Evolutionary conservation across 2,329 filamentous ascomycete species (phyloP), one percentile per base, ranked within the genome.

Genomic region (Exophiala spinifera): DNA sequence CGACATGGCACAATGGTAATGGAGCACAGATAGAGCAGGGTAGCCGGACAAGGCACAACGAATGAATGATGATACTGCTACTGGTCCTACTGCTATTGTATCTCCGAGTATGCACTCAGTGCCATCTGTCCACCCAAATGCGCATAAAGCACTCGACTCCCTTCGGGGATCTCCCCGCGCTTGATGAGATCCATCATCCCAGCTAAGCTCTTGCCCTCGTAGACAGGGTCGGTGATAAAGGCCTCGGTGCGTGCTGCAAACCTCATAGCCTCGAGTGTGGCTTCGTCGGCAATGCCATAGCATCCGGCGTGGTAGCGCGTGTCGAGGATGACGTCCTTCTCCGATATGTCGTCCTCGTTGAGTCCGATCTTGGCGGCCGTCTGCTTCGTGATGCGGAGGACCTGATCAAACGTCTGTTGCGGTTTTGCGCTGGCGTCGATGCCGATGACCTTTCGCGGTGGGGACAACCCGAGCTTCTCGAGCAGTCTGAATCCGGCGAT

Each of bases 201-300:
- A 3, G 85, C 85, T 67, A 89, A 71, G 62, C 82, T 87, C 79
- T 89, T 89, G 1, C 87, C 87, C 71, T 88, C 86, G 64, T 89
- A 89, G 1, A 89, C 86, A 0, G 86, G 86, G 65, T 89, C 86
- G 0, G 85, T 89, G 59, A 89, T 86, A 63, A 89, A 84, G 0
- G 80, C 86, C 72, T 89, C 87, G 1, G 82, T 87, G 55, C 74
- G 69, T 0, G 86, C 86, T 4, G 82, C 84, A 65, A 87, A 84
- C 67, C 79, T 79, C 66, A 89, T 89, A 0, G 85, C 86, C 28
- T 83, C 83, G 46, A 85, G 77, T 1, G 86, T 89, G 63, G 74
- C 72, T 66, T 81, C 71, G 61, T 87, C 83, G 0, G 85, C 84
- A 53, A 88, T 77, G 1, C 86, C 87, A 67, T 89, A 89, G 5